Base-by-base conservation (phyloP, 306 rosid species). In the Cucumis hystrix region DNA sequence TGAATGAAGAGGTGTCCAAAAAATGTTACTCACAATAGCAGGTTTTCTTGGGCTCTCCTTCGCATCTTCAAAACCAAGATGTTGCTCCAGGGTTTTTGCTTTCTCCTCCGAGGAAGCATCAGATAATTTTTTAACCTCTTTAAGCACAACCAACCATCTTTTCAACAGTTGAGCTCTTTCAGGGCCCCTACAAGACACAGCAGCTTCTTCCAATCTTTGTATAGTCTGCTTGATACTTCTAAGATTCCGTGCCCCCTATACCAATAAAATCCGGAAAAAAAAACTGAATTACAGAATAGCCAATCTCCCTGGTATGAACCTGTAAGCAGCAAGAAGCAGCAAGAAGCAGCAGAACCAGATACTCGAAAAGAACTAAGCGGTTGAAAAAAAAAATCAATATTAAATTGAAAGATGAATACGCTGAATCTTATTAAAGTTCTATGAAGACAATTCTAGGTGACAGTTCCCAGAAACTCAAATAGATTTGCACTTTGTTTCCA, bases 171-270 rank as follows among this genome's bases (percentile, higher is more conserved):
- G 87, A 55, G 81, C 85, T 85, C 98, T 92, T 82, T 91, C 97
- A 21, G 83, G 58, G 18, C 98, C 98, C 82, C 92, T 84, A 40
- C 83, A 84, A 6, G 93, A 79, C 56, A 96, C 79, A 65, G 99
- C 97, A 59, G 97, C 97, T 75, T 96, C 98, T 82, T 96, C 99
- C 88, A 96, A 85, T 51, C 97, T 83, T 77, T 87, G 88, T 63
- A 89, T 52, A 30, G 94, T 96, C 88, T 79, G 89, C 78, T 75
- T 77, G 39, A 82, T 88, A 57, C 99, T 92, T 84, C 85, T 87
- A 56, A 84, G 86, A 81, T 88, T 95, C 77, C 97, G 85, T 77
- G 86, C 77, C 18, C 85, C 88, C 99, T 95, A 88, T 30, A 59
- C 37, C 52, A 30, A 61, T 64, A 35, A 72, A 45, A 45, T 5